A percentile compares a stretch with the other conserved stretches of the same genome.
These are phyloP conservation scores for Xylaria grammica DNA, from an alignment of 495 filamentous ascomycete species.

Conservation along the genomic window DNA sequence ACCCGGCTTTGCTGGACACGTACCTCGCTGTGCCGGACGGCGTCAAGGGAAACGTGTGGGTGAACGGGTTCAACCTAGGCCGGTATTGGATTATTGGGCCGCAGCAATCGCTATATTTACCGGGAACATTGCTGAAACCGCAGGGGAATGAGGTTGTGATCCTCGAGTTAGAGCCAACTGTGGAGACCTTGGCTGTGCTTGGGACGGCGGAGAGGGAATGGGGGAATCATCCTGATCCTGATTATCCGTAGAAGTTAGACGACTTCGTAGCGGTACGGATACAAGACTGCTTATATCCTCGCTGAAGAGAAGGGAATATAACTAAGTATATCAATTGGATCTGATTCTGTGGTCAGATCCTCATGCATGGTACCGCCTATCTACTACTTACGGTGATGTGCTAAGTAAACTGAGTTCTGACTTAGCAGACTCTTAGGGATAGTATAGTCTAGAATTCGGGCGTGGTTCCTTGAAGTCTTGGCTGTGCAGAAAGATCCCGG, in stretches of 20 bases:
- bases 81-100: slow-evolving; percentile 54
- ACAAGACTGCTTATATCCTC: not conserved
- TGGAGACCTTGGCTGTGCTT: slow-evolving; percentile 32
- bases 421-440: too few relatives aligned
- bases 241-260: slow-evolving; percentile 35
- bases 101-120: slow-evolving; percentile 55
- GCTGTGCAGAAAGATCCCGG: not conserved
- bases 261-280: too few relatives aligned
- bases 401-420: too few relatives aligned
- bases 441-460: not conserved
- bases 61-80: slow-evolving; percentile 53
- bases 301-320: not conserved
- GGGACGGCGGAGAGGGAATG: slow-evolving; percentile 43
- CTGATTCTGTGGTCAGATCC: too few relatives aligned
- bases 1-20: slow-evolving; percentile 42
- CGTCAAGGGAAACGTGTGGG: slow-evolving; percentile 53
- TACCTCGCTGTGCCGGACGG: slow-evolving; percentile 48
- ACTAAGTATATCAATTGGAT: too few relatives aligned
- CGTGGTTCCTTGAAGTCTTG: not conserved
- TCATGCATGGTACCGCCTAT: too few relatives aligned
- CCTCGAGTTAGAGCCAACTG: slow-evolving; percentile 49
- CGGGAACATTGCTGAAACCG: slow-evolving; percentile 38
- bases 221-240: slow-evolving; percentile 52
- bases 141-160: slow-evolving; percentile 45
- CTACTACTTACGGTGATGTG: too few relatives aligned